These are phyloP conservation scores for Rosa multiflora DNA, from an alignment of 306 rosid genomes.

Conservation along the genomic window DNA sequence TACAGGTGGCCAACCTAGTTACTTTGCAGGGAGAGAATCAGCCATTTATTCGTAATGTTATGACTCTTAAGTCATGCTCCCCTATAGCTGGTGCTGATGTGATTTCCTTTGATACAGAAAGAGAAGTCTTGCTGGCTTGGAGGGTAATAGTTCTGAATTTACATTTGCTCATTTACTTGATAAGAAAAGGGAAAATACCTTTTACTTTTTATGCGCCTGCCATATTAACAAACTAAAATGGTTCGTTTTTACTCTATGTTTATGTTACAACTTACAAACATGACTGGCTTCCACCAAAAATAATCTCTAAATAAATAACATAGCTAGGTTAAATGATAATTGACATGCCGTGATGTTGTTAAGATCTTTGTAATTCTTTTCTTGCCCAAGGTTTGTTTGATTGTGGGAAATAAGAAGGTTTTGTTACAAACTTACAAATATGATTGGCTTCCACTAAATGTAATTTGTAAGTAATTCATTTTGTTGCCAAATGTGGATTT, in stretches of 20 bases:
- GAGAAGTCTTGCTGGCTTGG: constrained; percentile 93
- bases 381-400: neutral
- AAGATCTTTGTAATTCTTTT: neutral
- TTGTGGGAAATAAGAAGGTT: neutral
- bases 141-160: constrained; percentile 57
- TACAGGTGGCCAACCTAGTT: constrained; percentile 88
- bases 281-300: neutral
- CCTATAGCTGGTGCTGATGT: constrained; percentile 96
- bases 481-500: neutral
- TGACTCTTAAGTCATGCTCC: constrained; percentile 94
- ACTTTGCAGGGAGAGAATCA: constrained; percentile 87
- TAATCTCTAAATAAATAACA: neutral
- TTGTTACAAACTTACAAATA: neutral
- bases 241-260: neutral
- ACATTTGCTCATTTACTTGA: constrained; percentile 15
- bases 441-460: neutral
- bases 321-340: neutral
- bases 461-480: neutral
- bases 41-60: constrained; percentile 79
- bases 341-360: neutral
- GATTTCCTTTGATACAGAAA: constrained; percentile 84
- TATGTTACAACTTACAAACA: neutral
- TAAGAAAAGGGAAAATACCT: neutral
- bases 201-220: neutral
- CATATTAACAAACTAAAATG: neutral